Evolutionary conservation across 176 grass and related monocot genomes (phyloP).

Genomic region (Saccharum spontaneum): DNA sequence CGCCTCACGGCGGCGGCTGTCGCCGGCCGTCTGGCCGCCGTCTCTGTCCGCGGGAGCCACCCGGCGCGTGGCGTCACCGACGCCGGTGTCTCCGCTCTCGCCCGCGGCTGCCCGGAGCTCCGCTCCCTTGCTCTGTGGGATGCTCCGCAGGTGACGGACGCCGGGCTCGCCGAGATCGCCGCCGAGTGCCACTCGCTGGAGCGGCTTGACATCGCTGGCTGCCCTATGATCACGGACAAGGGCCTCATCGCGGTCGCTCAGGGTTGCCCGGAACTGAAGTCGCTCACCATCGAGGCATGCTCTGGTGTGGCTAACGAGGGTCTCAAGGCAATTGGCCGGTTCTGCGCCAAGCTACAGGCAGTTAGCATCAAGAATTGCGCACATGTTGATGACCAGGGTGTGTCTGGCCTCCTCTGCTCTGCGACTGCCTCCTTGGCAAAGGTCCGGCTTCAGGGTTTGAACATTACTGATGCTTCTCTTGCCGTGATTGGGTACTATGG

Average conservation of each 20-base stretch:
- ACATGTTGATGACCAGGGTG: conserved; percentile 68
- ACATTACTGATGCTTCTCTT: conserved; percentile 76
- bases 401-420: conserved; percentile 65
- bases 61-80: conserved; percentile 72
- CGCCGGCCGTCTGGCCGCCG: conserved; percentile 52
- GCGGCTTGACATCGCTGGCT: conserved; percentile 67
- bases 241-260: conserved; percentile 51
- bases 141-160: conserved; percentile 63
- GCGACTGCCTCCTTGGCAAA: conserved; percentile 51
- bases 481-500: conserved; percentile 83
- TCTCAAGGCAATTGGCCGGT: conserved; percentile 54
- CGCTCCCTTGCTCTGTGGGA: conserved; percentile 67
- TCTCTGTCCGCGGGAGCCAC: conserved; percentile 65
- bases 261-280: conserved; percentile 66
- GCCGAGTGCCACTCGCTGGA: conserved; percentile 69
- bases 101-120: conserved; percentile 61
- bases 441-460: conserved; percentile 74
- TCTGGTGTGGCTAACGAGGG: conserved; percentile 62
- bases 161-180: conserved; percentile 66
- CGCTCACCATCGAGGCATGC: conserved; percentile 60
- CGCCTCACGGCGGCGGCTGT: conserved; percentile 65
- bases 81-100: conserved; percentile 63
- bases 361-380: conserved; percentile 80
- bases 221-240: conserved; percentile 83
- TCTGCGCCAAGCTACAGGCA: conserved; percentile 67